Evolutionary conservation across 495 filamentous ascomycete species (phyloP), one percentile per base, ranked within the genome.

Genomic region (Aspergillus asperescens): DNA sequence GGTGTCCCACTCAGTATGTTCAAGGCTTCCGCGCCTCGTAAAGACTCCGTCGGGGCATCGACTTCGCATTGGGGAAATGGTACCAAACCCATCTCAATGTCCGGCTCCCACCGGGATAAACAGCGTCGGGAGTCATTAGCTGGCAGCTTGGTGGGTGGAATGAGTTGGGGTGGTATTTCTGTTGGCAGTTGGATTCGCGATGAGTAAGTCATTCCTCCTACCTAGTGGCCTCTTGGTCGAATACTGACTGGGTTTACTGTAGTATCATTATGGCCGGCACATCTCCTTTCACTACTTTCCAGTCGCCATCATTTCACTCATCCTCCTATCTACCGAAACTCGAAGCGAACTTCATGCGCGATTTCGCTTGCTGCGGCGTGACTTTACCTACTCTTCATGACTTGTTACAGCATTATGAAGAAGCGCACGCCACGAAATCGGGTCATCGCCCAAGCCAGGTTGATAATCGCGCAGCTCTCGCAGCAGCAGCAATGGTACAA

Each of bases 101-200:
- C 81, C 44, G 84, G 83, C 55, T 82, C 85, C 15, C 87, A 85
- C 64, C 80, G 85, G 63, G 85, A 90, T 56, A 78, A 82, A 60
- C 79, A 73, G 44, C 85, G 93, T 49, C 80, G 92, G 58, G 93
- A 95, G 67, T 92, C 87, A 60, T 68, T 90, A 54, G 89, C 86
- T 43, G 84, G 89, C 44, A 98, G 94, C 72, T 72, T 96, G 62
- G 85, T 91, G 57, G 85, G 81, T 54, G 91, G 90, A 46, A 94
- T 96, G 89, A 97, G 94, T 65, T 98, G 90, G 90, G 93, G 94
- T 63, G 94, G 92, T 50, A 79, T 94, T 19, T 97, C 93, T 35
- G 87, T 97, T 53, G 90, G 91, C 48, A 96, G 92, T 67, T 97
- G 90, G 79, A 91, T 98, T 69, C 81, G 88, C 62, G 93, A 98